A percentile compares a stretch with the other conserved stretches of the same genome.
These are phyloP conservation scores for Porcisia deanei DNA, from an alignment of 208 protist species.

Conservation along the genomic window DNA sequence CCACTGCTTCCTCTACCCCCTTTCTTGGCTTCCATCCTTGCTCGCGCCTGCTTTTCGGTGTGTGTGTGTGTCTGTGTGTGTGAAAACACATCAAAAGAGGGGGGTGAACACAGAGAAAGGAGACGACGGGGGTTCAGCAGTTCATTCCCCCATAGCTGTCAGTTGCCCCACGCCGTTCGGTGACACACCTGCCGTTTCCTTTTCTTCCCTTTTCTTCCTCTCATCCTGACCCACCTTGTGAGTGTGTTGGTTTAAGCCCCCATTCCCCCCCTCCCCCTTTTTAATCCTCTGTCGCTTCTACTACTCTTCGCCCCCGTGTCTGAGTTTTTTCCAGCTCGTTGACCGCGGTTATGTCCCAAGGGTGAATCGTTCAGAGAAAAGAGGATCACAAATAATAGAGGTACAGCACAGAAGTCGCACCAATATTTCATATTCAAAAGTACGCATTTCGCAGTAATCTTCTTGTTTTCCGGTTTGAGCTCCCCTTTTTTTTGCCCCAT, in stretches of 20 bases:
- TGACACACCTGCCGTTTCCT: background rate
- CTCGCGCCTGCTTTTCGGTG: background rate
- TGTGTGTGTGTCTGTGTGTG: no score
- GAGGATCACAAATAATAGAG: background rate
- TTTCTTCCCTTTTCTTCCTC: conserved; percentile 1
- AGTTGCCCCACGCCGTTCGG: background rate
- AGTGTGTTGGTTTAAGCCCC: conserved; percentile 16
- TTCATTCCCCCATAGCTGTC: background rate
- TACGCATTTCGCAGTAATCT: background rate
- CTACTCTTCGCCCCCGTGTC: conserved; percentile 1
- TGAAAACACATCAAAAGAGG: background rate
- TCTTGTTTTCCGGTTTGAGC: conserved; percentile 1
- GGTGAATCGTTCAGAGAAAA: background rate
- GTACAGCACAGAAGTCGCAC: background rate
- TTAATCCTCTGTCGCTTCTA: conserved; percentile 2
- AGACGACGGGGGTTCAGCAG: background rate
- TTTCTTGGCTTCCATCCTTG: background rate
- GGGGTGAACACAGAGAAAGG: background rate
- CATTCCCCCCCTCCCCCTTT: background rate
- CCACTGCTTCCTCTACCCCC: background rate
- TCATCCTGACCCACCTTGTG: background rate
- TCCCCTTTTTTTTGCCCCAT: background rate
- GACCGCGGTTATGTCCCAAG: background rate
- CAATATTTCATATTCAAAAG: background rate
- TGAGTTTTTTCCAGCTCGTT: background rate